Evolutionary conservation across 31 red algal species (phyloP).

Genomic region (Endocladia muricata): DNA sequence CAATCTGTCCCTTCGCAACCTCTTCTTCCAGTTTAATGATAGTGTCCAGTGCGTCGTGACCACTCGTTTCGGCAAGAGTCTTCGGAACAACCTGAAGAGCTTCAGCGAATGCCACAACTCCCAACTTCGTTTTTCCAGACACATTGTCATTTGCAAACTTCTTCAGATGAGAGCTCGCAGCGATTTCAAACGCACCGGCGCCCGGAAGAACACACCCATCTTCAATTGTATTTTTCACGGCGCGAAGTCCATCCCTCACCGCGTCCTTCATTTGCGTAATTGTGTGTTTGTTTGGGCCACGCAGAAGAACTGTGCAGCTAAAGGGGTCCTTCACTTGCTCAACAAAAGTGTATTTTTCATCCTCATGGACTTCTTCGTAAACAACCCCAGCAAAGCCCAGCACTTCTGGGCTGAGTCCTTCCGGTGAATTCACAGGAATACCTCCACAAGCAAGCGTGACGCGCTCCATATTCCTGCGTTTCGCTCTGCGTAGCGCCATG

Average conservation of each 20-base stretch:
- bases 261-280: slow-evolving; percentile 95
- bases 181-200: slow-evolving; percentile 87
- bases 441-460: slow-evolving; percentile 91
- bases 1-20: slow-evolving; percentile 49
- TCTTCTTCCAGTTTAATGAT: slow-evolving; percentile 84
- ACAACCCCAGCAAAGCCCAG: slow-evolving; percentile 87
- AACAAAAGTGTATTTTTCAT: slow-evolving; percentile 97
- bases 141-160: slow-evolving; percentile 55
- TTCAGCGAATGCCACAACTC: slow-evolving; percentile 79
- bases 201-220: slow-evolving; percentile 85
- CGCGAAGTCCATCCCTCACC: slow-evolving; percentile 90
- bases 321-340: slow-evolving; percentile 85
- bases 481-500: slow-evolving; percentile 83
- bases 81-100: slow-evolving; percentile 90
- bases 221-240: slow-evolving; percentile 87
- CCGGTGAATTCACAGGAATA: slow-evolving; percentile 79
- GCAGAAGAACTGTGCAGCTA: slow-evolving; percentile 88
- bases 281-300: slow-evolving; percentile 87
- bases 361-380: slow-evolving; percentile 90
- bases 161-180: slow-evolving; percentile 74
- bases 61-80: slow-evolving; percentile 93
- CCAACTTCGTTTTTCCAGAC: slow-evolving; percentile 78
- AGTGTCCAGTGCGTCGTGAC: slow-evolving; percentile 85
- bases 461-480: slow-evolving; percentile 97
- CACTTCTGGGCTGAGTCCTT: slow-evolving; percentile 68